phyloP scores from a whole-genome alignment of 2,329 filamentous ascomycete species.

The Fusarium zealandicum region DNA sequence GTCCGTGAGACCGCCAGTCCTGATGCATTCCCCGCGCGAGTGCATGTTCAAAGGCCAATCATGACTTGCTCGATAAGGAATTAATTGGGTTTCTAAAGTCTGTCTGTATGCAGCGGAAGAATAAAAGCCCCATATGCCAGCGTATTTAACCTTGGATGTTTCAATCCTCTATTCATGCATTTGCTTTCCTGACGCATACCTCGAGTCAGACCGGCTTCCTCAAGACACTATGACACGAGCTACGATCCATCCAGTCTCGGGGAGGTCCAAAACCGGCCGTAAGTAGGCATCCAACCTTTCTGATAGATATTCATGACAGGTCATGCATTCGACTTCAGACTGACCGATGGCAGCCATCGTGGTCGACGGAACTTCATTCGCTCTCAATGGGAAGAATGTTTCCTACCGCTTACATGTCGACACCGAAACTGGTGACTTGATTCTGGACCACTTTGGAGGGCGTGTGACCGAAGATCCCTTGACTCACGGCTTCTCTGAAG shows the following conservation, averaged over 20 bases:
- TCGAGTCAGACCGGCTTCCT: too few relatives aligned
- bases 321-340: not conserved
- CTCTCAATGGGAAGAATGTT: slow-evolving; percentile 61
- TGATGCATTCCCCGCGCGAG: too few relatives aligned
- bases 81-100: too few relatives aligned
- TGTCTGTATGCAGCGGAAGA: too few relatives aligned
- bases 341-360: slow-evolving; percentile 53
- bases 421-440: slow-evolving; percentile 60
- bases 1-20: too few relatives aligned
- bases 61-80: too few relatives aligned
- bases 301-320: too few relatives aligned
- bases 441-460: slow-evolving; percentile 68
- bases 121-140: too few relatives aligned
- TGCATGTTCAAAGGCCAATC: too few relatives aligned
- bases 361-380: slow-evolving; percentile 63
- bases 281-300: not conserved
- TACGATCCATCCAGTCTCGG: not conserved
- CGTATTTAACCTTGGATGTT: too few relatives aligned
- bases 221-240: slow-evolving; percentile 6
- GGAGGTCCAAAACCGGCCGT: slow-evolving; percentile 3
- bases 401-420: slow-evolving; percentile 72
- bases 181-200: too few relatives aligned
- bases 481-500: slow-evolving; percentile 46
- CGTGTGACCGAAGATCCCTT: slow-evolving; percentile 58
- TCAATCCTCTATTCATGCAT: too few relatives aligned